phyloP scores from a whole-genome alignment of 2,329 filamentous ascomycete genomes.

The Fusarium sp. region DNA sequence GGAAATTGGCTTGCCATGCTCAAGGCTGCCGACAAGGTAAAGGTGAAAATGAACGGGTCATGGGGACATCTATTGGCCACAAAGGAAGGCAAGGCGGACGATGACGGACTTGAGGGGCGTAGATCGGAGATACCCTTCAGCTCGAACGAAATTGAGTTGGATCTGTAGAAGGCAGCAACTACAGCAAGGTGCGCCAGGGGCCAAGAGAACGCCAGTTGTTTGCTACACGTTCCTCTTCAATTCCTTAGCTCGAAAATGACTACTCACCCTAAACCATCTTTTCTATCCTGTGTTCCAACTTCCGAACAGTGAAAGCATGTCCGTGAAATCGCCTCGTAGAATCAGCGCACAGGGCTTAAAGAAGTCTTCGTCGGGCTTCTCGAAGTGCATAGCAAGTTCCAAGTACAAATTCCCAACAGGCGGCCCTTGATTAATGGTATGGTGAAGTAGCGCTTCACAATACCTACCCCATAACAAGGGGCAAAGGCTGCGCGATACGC shows the following conservation, averaged over 20 bases:
- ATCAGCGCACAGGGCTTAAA: not conserved
- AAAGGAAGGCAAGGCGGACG: too few relatives aligned
- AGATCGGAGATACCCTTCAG: too few relatives aligned
- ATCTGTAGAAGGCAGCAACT: not conserved
- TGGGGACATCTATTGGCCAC: too few relatives aligned
- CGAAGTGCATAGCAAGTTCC: not conserved
- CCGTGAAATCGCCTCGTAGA: not conserved
- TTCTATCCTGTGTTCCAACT: not conserved
- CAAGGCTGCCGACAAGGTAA: too few relatives aligned
- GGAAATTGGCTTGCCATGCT: too few relatives aligned
- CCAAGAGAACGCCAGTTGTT: accelerated
- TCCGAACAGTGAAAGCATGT: not conserved
- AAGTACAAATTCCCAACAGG: not conserved
- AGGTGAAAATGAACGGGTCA: too few relatives aligned
- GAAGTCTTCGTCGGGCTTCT: not conserved
- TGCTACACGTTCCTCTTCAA: too few relatives aligned
- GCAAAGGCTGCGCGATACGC: not conserved
- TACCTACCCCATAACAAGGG: too few relatives aligned
- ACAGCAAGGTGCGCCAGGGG: not conserved
- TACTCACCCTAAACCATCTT: not conserved
- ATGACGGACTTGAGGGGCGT: too few relatives aligned
- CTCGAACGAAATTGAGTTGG: not conserved
- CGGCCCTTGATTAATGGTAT: not conserved
- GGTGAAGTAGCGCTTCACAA: not conserved
- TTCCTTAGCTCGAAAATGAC: not conserved